Evolutionary conservation across 2,329 filamentous ascomycete species (phyloP).

Genomic region (Fusarium sp.): DNA sequence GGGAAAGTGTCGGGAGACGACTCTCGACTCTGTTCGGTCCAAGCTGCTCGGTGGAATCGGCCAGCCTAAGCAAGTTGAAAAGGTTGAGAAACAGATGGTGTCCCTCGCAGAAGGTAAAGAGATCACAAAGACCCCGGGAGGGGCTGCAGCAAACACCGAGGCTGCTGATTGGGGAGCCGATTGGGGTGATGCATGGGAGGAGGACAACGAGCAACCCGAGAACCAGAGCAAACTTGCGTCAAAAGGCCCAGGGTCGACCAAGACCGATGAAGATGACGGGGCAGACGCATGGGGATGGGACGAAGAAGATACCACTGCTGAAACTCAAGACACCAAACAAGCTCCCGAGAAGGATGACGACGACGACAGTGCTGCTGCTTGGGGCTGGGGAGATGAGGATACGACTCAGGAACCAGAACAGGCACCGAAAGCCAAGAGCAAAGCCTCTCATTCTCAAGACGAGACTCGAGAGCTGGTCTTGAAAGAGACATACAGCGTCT

Average conservation of each 20-base stretch:
- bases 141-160: constrained; percentile 59
- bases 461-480: constrained; percentile 77
- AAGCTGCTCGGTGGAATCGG: constrained; percentile 77
- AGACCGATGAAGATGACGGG: constrained; percentile 57
- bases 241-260: constrained; percentile 38
- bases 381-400: constrained; percentile 87
- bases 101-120: constrained; percentile 75
- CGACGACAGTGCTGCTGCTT: constrained; percentile 74
- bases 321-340: constrained; percentile 32
- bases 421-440: constrained; percentile 18
- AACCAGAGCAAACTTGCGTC: constrained; percentile 40
- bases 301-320: constrained; percentile 64
- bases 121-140: constrained; percentile 68
- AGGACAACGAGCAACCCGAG: constrained; percentile 66
- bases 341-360: constrained; percentile 52
- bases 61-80: constrained; percentile 78
- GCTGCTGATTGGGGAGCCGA: constrained; percentile 78
- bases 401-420: constrained; percentile 44
- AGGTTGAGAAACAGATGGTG: constrained; percentile 85
- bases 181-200: constrained; percentile 86
- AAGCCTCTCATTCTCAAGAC: constrained; percentile 42
- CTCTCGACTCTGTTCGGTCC: constrained; percentile 79
- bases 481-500: constrained; percentile 88
- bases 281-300: constrained; percentile 89
- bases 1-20: constrained; percentile 82